Evolutionary conservation across 768 basidiomycete genomes (phyloP).

Genomic region (Podaxis carcinomalis): DNA sequence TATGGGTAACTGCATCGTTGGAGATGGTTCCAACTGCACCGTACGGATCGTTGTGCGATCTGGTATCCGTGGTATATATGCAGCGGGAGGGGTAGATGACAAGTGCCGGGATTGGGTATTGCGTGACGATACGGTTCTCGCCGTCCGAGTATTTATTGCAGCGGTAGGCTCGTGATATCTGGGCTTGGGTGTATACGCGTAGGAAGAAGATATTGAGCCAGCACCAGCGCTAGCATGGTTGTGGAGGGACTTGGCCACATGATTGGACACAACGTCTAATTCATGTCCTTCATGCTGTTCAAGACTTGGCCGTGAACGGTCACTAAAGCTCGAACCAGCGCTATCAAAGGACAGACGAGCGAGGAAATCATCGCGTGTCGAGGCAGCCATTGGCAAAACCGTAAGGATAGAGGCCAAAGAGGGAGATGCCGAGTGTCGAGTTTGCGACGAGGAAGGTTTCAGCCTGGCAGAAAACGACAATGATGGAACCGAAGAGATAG

Average conservation of each 20-base stretch:
- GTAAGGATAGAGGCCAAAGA: conserved; percentile 41
- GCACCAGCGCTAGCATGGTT: not conserved
- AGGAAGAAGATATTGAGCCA: conserved; percentile 15
- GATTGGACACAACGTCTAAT: conserved; percentile 34
- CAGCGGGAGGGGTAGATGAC: conserved; percentile 29
- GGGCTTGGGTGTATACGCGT: conserved; percentile 23
- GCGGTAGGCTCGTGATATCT: not conserved
- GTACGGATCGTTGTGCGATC: conserved; percentile 38
- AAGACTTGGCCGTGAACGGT: conserved; percentile 27
- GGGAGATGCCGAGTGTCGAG: conserved; percentile 26
- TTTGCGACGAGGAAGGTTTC: conserved; percentile 13
- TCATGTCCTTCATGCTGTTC: conserved; percentile 39
- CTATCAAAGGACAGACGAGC: conserved; percentile 53
- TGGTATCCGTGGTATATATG: conserved; percentile 30
- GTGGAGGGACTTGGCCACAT: not conserved
- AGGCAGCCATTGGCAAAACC: conserved; percentile 45
- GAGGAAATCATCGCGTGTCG: conserved; percentile 52
- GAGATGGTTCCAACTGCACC: conserved; percentile 50
- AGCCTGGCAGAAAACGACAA: conserved; percentile 12
- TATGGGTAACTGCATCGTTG: conserved; percentile 44
- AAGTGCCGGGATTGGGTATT: conserved; percentile 19
- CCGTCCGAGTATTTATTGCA: not conserved
- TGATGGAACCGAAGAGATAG: conserved; percentile 12
- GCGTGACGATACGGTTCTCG: conserved; percentile 10
- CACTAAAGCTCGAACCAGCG: conserved; percentile 39